phyloP scores from a whole-genome alignment of 2,329 filamentous ascomycete species.

The Hirsutella thompsonii region DNA sequence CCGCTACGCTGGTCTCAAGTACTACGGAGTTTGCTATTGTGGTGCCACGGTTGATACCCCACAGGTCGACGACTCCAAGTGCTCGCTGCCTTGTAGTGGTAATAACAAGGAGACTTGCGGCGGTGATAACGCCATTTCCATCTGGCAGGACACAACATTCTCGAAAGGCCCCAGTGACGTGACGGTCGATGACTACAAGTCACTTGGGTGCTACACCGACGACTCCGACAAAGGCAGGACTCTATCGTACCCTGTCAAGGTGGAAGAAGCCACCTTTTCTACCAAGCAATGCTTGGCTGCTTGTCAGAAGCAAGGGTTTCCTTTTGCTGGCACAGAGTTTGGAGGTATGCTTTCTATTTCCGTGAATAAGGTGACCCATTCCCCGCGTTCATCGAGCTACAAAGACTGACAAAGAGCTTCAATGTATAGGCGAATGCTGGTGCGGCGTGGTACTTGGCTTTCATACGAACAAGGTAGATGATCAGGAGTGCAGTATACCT shows the following conservation, averaged over 20 bases:
- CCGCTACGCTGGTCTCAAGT: conserved; percentile 36
- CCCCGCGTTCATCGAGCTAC: neutral
- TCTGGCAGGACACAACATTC: conserved; percentile 37
- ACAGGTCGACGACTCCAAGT: conserved; percentile 36
- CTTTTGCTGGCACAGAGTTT: conserved; percentile 35
- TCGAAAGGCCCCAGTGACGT: conserved; percentile 27
- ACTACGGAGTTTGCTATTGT: conserved; percentile 40
- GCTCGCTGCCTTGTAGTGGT: conserved; percentile 41
- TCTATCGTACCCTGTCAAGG: conserved; percentile 27
- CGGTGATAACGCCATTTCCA: conserved; percentile 30
- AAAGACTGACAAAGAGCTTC: neutral
- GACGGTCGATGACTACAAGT: conserved; percentile 38
- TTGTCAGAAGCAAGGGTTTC: conserved; percentile 30
- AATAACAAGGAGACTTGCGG: conserved; percentile 33
- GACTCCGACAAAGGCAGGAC: conserved; percentile 26
- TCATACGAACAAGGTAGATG: conserved; percentile 21
- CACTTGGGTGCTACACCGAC: conserved; percentile 49
- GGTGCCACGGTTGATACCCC: conserved; percentile 38
- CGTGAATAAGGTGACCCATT: too few relatives aligned
- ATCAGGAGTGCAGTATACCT: conserved; percentile 31
- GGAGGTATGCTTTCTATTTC: conserved; percentile 12
- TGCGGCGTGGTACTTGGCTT: conserved; percentile 41
- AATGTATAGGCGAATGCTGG: conserved; percentile 26
- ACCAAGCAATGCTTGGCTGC: conserved; percentile 27
- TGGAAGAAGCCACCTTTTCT: conserved; percentile 24